These are phyloP conservation scores for Pyrenula aspistea DNA, from an alignment of 495 filamentous ascomycete species.

Conservation along the genomic window DNA sequence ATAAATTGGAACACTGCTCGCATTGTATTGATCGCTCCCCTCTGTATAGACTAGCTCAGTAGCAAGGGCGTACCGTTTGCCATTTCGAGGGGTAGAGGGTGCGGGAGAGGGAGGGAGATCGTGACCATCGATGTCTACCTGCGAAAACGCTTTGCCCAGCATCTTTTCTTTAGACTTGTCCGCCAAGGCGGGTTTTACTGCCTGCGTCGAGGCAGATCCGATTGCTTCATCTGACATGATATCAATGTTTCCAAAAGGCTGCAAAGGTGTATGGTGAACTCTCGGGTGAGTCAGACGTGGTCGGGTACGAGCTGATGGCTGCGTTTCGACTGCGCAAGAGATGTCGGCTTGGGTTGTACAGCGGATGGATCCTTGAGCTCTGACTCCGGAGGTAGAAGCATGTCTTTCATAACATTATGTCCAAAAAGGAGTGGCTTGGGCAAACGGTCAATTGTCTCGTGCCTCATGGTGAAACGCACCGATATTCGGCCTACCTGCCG, in stretches of 20 bases:
- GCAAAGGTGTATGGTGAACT: too few species aligned
- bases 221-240: background rate
- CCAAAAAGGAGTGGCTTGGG: too few species aligned
- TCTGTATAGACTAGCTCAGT: constrained; percentile 97
- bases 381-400: too few species aligned
- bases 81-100: constrained; percentile 77
- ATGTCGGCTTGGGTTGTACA: too few species aligned
- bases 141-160: constrained; percentile 58
- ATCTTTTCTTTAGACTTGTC: background rate
- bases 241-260: background rate
- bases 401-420: too few species aligned
- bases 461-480: too few species aligned
- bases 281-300: too few species aligned
- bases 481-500: background rate
- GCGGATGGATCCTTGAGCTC: too few species aligned
- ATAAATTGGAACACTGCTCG: constrained; percentile 92
- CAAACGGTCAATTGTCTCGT: too few species aligned
- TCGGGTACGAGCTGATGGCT: too few species aligned
- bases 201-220: background rate
- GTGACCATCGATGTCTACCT: constrained; percentile 78
- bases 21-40: constrained; percentile 86
- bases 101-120: constrained; percentile 88
- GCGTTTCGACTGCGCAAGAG: too few species aligned
- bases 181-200: background rate
- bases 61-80: constrained; percentile 78